Percentiles rank a stretch among this genome's conserved stretches.
These are phyloP conservation scores for Coniochaeta pulveracea DNA, from an alignment of 2,329 filamentous ascomycete genomes.

Conservation along the genomic window DNA sequence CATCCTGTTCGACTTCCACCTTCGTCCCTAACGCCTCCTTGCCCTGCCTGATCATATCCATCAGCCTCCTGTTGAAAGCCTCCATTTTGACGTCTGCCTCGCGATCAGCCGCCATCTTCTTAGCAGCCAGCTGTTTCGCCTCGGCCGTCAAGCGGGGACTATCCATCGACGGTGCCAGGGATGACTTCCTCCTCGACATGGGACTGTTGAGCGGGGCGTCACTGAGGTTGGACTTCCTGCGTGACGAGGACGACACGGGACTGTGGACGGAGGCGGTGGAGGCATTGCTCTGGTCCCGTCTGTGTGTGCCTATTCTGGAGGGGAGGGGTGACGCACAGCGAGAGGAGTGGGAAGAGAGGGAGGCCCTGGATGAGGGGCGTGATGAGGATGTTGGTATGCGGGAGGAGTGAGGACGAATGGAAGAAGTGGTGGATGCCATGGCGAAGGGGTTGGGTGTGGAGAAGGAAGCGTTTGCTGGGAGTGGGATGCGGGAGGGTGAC, in stretches of 20 bases:
- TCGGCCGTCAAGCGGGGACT: slow-evolving; percentile 50
- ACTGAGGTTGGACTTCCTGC: slow-evolving; percentile 15
- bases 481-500: slow-evolving; percentile 31
- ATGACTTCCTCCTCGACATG: slow-evolving; percentile 1
- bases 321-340: slow-evolving; percentile 4
- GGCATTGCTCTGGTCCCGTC: slow-evolving; percentile 32
- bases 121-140: slow-evolving; percentile 62
- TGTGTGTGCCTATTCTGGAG: slow-evolving; percentile 21
- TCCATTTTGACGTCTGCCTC: slow-evolving; percentile 71
- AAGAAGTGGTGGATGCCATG: slow-evolving; percentile 7
- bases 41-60: slow-evolving; percentile 82
- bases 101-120: slow-evolving; percentile 59
- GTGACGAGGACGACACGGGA: too few relatives aligned
- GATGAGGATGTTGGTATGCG: neutral
- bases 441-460: slow-evolving; percentile 12
- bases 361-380: neutral
- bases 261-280: slow-evolving; percentile 28
- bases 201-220: slow-evolving; percentile 11
- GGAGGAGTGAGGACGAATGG: slow-evolving; percentile 3
- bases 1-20: slow-evolving; percentile 46
- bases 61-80: slow-evolving; percentile 66
- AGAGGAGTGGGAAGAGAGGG: neutral
- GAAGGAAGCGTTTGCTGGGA: slow-evolving; percentile 17
- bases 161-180: slow-evolving; percentile 1
- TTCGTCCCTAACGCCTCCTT: slow-evolving; percentile 73